Evolutionary conservation across 306 rosid genomes (phyloP).

Genomic region (Phaseolus lunatus): DNA sequence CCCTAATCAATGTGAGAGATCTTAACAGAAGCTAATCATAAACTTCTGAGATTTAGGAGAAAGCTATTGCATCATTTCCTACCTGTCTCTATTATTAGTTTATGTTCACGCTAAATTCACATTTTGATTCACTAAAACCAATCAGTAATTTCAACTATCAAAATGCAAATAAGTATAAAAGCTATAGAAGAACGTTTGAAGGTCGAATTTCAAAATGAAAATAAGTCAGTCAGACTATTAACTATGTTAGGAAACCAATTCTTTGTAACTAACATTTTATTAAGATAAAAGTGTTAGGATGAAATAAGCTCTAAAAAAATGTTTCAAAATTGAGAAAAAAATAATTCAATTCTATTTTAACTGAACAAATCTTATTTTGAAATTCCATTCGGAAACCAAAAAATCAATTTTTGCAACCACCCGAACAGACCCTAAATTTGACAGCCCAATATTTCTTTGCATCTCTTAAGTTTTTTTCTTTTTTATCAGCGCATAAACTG

Average conservation of each 20-base stretch:
- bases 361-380: background rate
- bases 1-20: background rate
- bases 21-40: background rate
- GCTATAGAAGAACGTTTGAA: background rate
- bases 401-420: background rate
- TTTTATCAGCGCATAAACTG: too few relatives aligned
- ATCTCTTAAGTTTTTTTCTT: background rate
- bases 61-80: background rate
- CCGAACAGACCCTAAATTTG: background rate
- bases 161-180: background rate
- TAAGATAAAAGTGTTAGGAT: background rate
- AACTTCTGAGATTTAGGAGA: background rate
- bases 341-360: background rate
- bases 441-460: background rate
- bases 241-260: background rate
- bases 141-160: conserved; percentile 1
- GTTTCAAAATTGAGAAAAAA: background rate
- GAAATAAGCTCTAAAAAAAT: background rate
- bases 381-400: background rate
- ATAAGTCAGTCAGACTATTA: conserved; percentile 1
- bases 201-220: conserved; percentile 1
- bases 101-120: background rate
- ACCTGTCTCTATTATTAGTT: background rate
- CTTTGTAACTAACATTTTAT: too few relatives aligned
- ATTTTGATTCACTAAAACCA: conserved; percentile 2